Conservation (phyloP, 2,329 filamentous ascomycete species). For the Exserohilum rostratum region DNA sequence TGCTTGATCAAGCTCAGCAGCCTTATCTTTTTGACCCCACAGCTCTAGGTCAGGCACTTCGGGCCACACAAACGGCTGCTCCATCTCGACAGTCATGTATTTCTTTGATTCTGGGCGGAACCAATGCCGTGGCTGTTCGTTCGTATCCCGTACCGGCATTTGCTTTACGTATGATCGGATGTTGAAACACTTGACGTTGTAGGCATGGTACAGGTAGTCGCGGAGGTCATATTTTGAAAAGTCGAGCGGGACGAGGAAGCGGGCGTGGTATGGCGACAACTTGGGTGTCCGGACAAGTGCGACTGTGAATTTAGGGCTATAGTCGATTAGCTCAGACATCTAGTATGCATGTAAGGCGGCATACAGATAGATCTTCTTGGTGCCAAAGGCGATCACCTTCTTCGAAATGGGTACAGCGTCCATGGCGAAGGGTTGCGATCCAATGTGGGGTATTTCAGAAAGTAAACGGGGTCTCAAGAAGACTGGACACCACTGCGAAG, state of each 20-base stretch:
- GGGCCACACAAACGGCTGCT: conserved; percentile 87
- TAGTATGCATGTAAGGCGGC: conserved; percentile 13
- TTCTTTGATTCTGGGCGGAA: conserved; percentile 77
- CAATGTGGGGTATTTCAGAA: not conserved
- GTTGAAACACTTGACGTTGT: conserved; percentile 70
- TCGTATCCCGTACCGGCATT: conserved; percentile 64
- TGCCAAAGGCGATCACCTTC: conserved; percentile 47
- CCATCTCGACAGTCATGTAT: conserved; percentile 93
- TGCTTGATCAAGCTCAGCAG: conserved; percentile 38
- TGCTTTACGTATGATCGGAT: conserved; percentile 83
- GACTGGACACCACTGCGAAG: not conserved
- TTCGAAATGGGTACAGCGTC: conserved; percentile 40
- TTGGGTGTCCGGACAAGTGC: conserved; percentile 76
- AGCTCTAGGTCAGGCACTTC: conserved; percentile 62
- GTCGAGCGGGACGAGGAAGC: conserved; percentile 86
- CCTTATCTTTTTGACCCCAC: conserved; percentile 53
- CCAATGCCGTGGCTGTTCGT: conserved; percentile 60
- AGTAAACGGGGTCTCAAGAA: not conserved
- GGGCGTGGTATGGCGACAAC: conserved; percentile 79
- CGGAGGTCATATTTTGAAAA: conserved; percentile 97
- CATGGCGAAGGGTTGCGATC: conserved; percentile 21
- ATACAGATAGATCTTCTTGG: conserved; percentile 58
- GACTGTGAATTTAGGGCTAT: conserved; percentile 80
- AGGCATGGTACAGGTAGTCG: conserved; percentile 90
- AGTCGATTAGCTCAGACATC: conserved; percentile 10